Evolutionary conservation across 345 rosid species (phyloP).

Genomic region (Dipteronia sinensis): DNA sequence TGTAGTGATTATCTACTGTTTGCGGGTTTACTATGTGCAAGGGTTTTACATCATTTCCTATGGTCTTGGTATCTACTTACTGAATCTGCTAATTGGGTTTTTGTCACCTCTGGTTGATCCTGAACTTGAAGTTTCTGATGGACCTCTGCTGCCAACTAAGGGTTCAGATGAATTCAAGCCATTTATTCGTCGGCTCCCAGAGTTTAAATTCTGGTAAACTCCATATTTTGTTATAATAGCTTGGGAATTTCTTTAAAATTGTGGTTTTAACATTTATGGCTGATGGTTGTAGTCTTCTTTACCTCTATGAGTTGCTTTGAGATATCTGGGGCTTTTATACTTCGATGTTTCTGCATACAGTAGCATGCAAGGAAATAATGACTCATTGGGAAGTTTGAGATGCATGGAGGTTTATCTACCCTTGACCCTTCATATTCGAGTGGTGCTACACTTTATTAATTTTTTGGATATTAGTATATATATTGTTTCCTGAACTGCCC

Average conservation of each 20-base stretch:
- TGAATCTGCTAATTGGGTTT: conserved; percentile 91
- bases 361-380: neutral
- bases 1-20: conserved; percentile 49
- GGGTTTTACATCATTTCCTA: conserved; percentile 89
- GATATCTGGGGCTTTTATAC: neutral
- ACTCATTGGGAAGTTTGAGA: neutral
- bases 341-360: neutral
- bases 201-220: conserved; percentile 93
- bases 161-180: conserved; percentile 98
- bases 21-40: conserved; percentile 72
- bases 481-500: no score
- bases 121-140: conserved; percentile 70
- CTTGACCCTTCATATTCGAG: neutral
- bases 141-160: conserved; percentile 86
- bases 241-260: neutral
- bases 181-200: conserved; percentile 90
- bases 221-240: neutral
- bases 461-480: neutral
- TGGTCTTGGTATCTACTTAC: conserved; percentile 88
- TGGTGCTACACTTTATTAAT: neutral
- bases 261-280: neutral
- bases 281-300: conserved; percentile 1
- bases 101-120: conserved; percentile 95
- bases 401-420: neutral
- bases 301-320: conserved; percentile 4